Percentiles rank a stretch among this genome's conserved stretches.
phyloP scores from a whole-genome alignment of 2,329 filamentous ascomycete genomes.

The Exophiala sp. region DNA sequence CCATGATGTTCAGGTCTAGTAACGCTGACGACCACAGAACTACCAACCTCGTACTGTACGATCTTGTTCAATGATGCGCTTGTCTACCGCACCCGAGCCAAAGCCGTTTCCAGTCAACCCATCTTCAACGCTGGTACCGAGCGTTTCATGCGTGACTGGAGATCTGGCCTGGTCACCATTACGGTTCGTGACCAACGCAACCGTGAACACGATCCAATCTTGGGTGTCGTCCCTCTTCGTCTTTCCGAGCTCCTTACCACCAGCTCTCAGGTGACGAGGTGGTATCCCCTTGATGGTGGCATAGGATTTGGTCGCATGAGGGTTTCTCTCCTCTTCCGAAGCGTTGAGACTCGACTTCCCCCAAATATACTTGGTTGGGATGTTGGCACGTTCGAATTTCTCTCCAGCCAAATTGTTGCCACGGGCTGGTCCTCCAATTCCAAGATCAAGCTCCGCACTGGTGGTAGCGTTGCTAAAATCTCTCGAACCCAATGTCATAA shows the following conservation, averaged over 20 bases:
- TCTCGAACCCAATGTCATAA: conserved; percentile 60
- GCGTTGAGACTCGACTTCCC: conserved; percentile 81
- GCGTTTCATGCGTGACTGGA: conserved; percentile 89
- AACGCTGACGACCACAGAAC: conserved; percentile 37
- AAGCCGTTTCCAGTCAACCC: conserved; percentile 88
- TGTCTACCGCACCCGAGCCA: conserved; percentile 89
- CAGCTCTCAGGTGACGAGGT: conserved; percentile 79
- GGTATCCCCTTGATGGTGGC: conserved; percentile 95
- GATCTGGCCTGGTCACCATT: conserved; percentile 78
- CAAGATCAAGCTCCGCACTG: conserved; percentile 76
- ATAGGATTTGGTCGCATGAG: conserved; percentile 87
- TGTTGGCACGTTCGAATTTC: conserved; percentile 89
- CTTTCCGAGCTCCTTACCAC: conserved; percentile 84
- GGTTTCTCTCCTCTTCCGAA: conserved; percentile 85
- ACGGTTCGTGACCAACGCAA: conserved; percentile 86
- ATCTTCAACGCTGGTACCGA: conserved; percentile 98
- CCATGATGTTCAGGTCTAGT: background rate
- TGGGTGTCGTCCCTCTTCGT: conserved; percentile 86
- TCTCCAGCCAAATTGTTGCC: conserved; percentile 60
- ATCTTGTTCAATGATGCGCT: conserved; percentile 49
- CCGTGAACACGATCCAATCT: conserved; percentile 87
- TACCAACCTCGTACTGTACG: conserved; percentile 92
- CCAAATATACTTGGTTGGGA: conserved; percentile 87
- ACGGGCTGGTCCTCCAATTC: conserved; percentile 60
- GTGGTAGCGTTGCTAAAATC: conserved; percentile 73